Evolutionary conservation across 2,329 filamentous ascomycete species (phyloP), one percentile per base, ranked within the genome.

Genomic region (Talaromyces verruculosus): DNA sequence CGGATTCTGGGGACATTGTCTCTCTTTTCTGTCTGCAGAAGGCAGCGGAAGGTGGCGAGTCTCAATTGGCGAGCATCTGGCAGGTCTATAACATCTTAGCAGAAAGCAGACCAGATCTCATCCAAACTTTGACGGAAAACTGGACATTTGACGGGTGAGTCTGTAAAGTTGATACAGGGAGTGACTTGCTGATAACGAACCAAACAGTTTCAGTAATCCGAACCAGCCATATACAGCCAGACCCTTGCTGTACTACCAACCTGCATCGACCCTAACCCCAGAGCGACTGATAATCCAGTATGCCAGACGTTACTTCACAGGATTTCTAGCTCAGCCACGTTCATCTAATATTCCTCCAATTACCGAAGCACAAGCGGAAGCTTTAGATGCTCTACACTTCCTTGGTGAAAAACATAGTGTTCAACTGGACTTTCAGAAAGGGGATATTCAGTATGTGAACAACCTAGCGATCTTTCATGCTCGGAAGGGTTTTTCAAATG

Each of bases 251-350:
- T 84, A 86, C 73, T 82, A 87, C 71, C 84, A 87, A 58, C 81
- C 84, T 0, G 79, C 81, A 10, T 83, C 79, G 0, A 75, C 69
- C 0, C 74, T 72, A 0, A 71, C 73, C 0, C 84, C 85, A 0
- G 83, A 89, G 70, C 81, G 85, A 0, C 74, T 89, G 1, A 75
- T 86, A 6, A 81, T 89, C 35, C 86, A 89, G 68, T 89, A 89
- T 68, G 85, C 84, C 0, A 83, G 87, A 2, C 81, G 87, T 1
- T 79, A 77, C 30, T 88, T 89, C 68, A 87, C 86, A 0, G 83
- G 83, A 2, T 84, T 79, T 65, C 73, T 75, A 63, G 77, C 75
- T 0, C 75, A 80, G 4, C 81, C 80, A 0, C 76, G 82, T 19
- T 80, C 78, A 0, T 61, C 73, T 0, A 64, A 75, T 17, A 80